Evolutionary conservation across 768 basidiomycete species (phyloP).

Genomic region (Heimioporus sp.): DNA sequence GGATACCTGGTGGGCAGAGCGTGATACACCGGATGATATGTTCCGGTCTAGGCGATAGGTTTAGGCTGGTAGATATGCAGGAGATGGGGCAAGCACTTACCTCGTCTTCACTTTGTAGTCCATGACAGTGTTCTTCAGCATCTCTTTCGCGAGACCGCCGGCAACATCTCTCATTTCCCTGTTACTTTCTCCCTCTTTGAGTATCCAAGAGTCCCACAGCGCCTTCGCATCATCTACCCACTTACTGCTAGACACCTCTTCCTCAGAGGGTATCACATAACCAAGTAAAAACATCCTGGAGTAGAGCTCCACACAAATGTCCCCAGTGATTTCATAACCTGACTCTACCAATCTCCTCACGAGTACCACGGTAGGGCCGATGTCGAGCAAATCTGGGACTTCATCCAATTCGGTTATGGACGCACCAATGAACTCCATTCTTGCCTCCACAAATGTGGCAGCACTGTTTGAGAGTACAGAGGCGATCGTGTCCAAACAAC

Average conservation of each 20-base stretch:
- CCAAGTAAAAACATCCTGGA: slow-evolving; percentile 20
- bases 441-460: slow-evolving; percentile 10
- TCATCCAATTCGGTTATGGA: slow-evolving; percentile 1
- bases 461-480: slow-evolving; percentile 16
- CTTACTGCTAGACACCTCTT: slow-evolving; percentile 5
- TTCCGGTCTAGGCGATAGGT: slow-evolving; percentile 38
- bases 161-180: slow-evolving; percentile 26
- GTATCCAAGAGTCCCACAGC: slow-evolving; percentile 33
- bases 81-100: slow-evolving; percentile 22
- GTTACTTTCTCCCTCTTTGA: slow-evolving; percentile 7
- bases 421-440: slow-evolving; percentile 12
- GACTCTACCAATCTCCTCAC: slow-evolving; percentile 15
- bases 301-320: slow-evolving; percentile 20
- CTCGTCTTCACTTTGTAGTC: slow-evolving; percentile 33
- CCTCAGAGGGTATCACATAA: slow-evolving; percentile 14
- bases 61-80: background rate
- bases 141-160: slow-evolving; percentile 38
- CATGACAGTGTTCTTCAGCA: slow-evolving; percentile 40
- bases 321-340: slow-evolving; percentile 18
- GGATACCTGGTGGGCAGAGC: slow-evolving; percentile 35
- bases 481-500: slow-evolving; percentile 15
- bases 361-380: slow-evolving; percentile 7
- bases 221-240: slow-evolving; percentile 21
- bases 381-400: background rate
- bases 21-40: slow-evolving; percentile 41